phyloP scores from a whole-genome alignment of 208 protist genomes.

The Porcisia deanei region DNA sequence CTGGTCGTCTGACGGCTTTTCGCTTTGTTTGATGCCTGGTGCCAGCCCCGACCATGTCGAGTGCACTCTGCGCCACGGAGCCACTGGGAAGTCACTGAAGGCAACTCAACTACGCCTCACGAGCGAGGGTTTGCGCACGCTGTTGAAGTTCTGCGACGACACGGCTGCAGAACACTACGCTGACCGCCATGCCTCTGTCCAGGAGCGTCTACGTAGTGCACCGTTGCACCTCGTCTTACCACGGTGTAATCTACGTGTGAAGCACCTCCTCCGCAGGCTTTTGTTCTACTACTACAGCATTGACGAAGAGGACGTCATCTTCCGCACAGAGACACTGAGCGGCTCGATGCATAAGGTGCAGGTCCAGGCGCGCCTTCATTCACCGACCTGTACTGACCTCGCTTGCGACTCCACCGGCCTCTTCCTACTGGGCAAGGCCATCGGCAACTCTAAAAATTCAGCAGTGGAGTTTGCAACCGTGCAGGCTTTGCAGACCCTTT shows the following conservation, averaged over 20 bases:
- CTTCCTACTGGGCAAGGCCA: conserved; percentile 34
- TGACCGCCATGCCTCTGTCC: conserved; percentile 5
- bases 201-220: conserved; percentile 18
- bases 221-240: conserved; percentile 63
- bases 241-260: conserved; percentile 36
- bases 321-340: neutral
- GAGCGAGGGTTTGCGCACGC: conserved; percentile 12
- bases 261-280: conserved; percentile 50
- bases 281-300: conserved; percentile 68
- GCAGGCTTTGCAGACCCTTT: conserved; percentile 49
- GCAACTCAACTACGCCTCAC: conserved; percentile 9
- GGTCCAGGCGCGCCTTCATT: conserved; percentile 18
- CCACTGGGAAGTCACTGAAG: neutral
- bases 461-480: conserved; percentile 44
- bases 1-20: conserved; percentile 20
- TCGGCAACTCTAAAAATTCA: conserved; percentile 36
- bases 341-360: conserved; percentile 14
- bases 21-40: neutral
- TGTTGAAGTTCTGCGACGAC: conserved; percentile 21
- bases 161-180: conserved; percentile 11
- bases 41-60: neutral
- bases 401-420: too few relatives aligned
- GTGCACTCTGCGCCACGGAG: conserved; percentile 9
- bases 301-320: conserved; percentile 34
- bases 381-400: neutral